A percentile compares a stretch with the other conserved stretches of the same genome.
Conservation (phyloP, 768 basidiomycete species). For the Strobilomyces dryophilus region DNA sequence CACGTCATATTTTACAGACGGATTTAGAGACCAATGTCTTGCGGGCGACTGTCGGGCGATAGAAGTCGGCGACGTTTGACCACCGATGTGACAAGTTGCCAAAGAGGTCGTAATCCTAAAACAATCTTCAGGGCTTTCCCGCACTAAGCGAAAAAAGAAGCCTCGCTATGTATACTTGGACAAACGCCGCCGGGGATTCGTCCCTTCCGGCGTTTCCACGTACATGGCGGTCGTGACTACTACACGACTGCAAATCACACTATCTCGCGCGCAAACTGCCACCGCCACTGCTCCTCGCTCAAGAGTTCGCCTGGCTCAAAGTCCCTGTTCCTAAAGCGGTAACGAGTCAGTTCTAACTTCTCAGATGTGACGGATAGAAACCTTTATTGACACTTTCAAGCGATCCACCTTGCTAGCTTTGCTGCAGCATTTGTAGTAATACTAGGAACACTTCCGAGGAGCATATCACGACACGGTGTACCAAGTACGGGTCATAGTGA, state of each 20-base stretch:
- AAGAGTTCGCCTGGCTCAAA: neutral
- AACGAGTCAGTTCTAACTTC: conserved; percentile 9
- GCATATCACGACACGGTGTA: neutral
- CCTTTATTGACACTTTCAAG: neutral
- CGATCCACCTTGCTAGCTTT: neutral
- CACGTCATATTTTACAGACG: too few relatives aligned
- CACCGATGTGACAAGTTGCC: conserved; percentile 16
- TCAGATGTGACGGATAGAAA: neutral
- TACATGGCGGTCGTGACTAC: neutral
- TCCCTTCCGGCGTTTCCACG: conserved; percentile 17
- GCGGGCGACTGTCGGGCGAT: too few relatives aligned
- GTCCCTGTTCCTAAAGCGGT: neutral
- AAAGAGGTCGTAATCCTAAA: neutral
- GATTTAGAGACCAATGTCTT: too few relatives aligned
- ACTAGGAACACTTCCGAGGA: neutral
- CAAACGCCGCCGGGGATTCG: conserved; percentile 16
- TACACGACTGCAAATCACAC: neutral
- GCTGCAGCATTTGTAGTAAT: neutral
- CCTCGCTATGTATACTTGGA: neutral
- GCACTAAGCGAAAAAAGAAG: conserved; percentile 10
- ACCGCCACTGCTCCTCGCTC: conserved; percentile 1
- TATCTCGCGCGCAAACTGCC: neutral
- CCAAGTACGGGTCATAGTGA: conserved; percentile 3
- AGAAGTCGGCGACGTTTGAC: conserved; percentile 22
- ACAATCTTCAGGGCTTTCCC: neutral